Evolutionary conservation across 1,284 basidiomycete genomes (phyloP).

Genomic region (Neonothopanus nambi): DNA sequence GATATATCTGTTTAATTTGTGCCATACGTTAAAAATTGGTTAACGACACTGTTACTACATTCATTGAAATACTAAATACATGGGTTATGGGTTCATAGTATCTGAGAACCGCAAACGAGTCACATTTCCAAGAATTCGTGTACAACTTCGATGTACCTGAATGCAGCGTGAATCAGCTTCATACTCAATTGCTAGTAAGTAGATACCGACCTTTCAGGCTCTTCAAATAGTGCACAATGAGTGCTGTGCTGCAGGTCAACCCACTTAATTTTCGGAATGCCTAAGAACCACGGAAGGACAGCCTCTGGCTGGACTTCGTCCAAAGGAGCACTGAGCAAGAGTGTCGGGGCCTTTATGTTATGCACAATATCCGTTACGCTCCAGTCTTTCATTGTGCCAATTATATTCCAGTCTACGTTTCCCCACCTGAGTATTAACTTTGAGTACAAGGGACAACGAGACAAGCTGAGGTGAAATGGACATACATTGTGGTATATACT

Average conservation of each 20-base stretch:
- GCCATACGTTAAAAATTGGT: no score
- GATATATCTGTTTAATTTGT: no score
- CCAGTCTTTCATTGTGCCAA: constrained; percentile 31
- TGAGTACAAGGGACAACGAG: no score
- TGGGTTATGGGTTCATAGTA: no score
- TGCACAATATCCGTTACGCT: constrained; percentile 41
- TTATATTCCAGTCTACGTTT: background rate
- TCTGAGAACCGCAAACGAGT: no score
- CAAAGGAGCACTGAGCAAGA: constrained; percentile 50
- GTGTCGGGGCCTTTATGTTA: constrained; percentile 46
- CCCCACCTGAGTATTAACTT: background rate
- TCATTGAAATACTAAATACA: no score
- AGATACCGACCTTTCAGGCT: constrained; percentile 34
- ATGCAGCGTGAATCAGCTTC: no score
- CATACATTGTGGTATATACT: constrained; percentile 42
- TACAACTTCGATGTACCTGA: constrained; percentile 37
- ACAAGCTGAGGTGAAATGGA: background rate
- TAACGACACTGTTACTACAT: no score
- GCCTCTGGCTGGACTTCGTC: constrained; percentile 50
- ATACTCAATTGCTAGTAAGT: no score
- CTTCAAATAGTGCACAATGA: constrained; percentile 48
- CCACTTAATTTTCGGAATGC: constrained; percentile 48
- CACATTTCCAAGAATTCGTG: constrained; percentile 34
- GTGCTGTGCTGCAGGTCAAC: constrained; percentile 44
- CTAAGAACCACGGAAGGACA: constrained; percentile 45